Percentiles rank a stretch among this genome's conserved stretches.
Evolutionary conservation across 129 eudicot genomes (phyloP).

Genomic region (Ambrosia trifida): DNA sequence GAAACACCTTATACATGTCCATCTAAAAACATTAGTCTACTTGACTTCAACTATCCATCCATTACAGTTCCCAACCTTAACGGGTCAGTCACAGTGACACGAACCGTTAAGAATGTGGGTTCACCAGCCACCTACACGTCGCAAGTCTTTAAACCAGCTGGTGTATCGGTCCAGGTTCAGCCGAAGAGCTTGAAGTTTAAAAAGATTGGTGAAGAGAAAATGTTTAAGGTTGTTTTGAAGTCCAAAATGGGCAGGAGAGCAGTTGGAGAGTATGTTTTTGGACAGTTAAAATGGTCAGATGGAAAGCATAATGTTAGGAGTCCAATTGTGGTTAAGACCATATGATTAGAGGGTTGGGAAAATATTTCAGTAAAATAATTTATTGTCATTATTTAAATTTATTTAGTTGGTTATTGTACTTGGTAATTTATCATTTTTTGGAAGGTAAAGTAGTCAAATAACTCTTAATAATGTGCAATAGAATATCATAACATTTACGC

Average conservation of each 20-base stretch:
- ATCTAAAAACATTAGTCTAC: conserved; percentile 36
- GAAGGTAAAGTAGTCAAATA: background rate
- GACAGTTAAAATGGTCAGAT: conserved; percentile 75
- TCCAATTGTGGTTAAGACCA: conserved; percentile 69
- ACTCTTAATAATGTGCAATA: background rate
- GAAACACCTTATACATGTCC: conserved; percentile 53
- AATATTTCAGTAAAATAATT: conserved; percentile 28
- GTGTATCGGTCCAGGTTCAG: conserved; percentile 38
- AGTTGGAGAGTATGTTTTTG: conserved; percentile 62
- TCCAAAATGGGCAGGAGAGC: conserved; percentile 12
- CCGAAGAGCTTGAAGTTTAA: conserved; percentile 53
- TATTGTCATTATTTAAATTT: conserved; percentile 21
- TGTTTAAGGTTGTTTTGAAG: conserved; percentile 48
- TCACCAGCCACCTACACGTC: conserved; percentile 54
- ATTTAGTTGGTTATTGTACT: conserved; percentile 18
- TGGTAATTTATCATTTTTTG: background rate
- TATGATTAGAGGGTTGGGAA: conserved; percentile 35
- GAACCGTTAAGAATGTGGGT: conserved; percentile 75
- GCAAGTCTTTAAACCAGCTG: conserved; percentile 44
- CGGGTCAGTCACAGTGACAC: conserved; percentile 55
- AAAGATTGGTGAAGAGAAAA: conserved; percentile 61
- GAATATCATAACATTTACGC: too few relatives aligned
- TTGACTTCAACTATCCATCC: conserved; percentile 69
- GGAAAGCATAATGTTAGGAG: conserved; percentile 75
- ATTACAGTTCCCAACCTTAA: conserved; percentile 71